A percentile compares a stretch with the other conserved stretches of the same genome.
Evolutionary conservation across 2,329 filamentous ascomycete genomes (phyloP).

Genomic region (Penicillium expansum): DNA sequence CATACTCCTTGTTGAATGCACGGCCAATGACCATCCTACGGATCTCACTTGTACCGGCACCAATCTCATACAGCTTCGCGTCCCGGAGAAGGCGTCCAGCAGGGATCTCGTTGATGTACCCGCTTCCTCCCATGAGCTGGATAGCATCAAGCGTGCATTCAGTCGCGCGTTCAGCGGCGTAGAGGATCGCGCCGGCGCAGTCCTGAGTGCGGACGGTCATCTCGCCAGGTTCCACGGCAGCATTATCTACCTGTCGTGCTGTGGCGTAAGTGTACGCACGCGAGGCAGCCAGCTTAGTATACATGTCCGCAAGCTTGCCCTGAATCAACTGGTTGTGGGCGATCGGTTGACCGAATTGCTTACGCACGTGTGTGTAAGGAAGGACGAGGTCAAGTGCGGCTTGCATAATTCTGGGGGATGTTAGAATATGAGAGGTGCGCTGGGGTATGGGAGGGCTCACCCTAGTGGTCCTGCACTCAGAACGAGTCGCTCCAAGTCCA

Average conservation of each 20-base stretch:
- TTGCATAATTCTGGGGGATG: conserved; percentile 71
- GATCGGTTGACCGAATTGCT: conserved; percentile 83
- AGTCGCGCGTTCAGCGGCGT: conserved; percentile 81
- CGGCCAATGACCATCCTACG: conserved; percentile 91
- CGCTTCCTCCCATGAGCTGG: conserved; percentile 91
- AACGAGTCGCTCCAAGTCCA: conserved; percentile 90
- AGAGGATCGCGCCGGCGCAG: conserved; percentile 90
- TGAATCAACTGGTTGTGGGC: conserved; percentile 92
- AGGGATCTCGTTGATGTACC: conserved; percentile 92
- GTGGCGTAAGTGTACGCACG: conserved; percentile 85
- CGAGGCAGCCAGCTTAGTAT: conserved; percentile 83
- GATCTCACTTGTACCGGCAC: conserved; percentile 92
- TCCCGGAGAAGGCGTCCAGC: conserved; percentile 79
- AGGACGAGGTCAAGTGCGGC: conserved; percentile 79
- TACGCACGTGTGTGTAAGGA: conserved; percentile 83
- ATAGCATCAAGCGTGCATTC: conserved; percentile 85
- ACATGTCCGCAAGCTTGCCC: conserved; percentile 93
- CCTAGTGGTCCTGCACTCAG: conserved; percentile 87
- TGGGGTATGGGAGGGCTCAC: conserved; percentile 29
- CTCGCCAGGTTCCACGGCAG: conserved; percentile 44
- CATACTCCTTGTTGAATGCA: conserved; percentile 85
- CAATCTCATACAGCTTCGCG: conserved; percentile 89
- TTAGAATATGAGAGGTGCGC: conserved; percentile 8
- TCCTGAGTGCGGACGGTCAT: conserved; percentile 74
- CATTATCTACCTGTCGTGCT: conserved; percentile 75